Base-by-base conservation (phyloP, 2,329 filamentous ascomycete species). In the Claviceps cyperi region DNA sequence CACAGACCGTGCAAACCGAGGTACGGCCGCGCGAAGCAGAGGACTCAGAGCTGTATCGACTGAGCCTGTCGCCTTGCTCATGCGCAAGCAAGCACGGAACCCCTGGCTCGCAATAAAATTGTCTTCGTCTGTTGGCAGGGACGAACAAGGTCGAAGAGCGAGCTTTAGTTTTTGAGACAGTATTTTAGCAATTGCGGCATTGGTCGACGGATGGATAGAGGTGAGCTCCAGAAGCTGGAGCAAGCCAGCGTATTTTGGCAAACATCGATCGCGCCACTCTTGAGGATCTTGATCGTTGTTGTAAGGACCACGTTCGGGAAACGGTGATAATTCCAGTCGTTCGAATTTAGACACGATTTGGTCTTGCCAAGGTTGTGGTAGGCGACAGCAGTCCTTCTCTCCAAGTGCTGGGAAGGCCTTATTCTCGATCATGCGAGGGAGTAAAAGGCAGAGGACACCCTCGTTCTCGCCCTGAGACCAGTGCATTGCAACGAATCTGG, bases 401-500 rank as follows among this genome's bases (percentile, higher is more conserved):
- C 66, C 66, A 11, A 67, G 60, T 9, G 72, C 64, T 1, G 77
- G 79, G 36, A 88, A 73, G 4, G 73, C 76, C 17, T 69, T 66
- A 6, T 69, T 69, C 49, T 72, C 68, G 3, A 79, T 74, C 73
- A 90, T 78, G 46, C 75, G 77, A 1, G 84, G 82, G 35, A 90
- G 63, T 28, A 86, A 64, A 9, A 86, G 71, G 57, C 83, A 87
- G 15, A 89, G 69, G 54, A 83, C 75, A 54, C 83, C 77, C 61
- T 87, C 81, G 48, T 86, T 74, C 60, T 72, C 62, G 56, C 68
- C 71, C 56, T 81, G 76, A 3, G 79, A 77, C 86, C 87, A 94
- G 57, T 86, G 81, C 6, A 75, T 75, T 35, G 81, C 71, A 54
- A 95, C 74, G 59, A 92, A 96, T 60, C 84, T 87, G 86, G n/a